These are phyloP conservation scores for Antitrichia curtipendula DNA, from an alignment of 225 moss, liverwort and hornwort species.

Conservation along the genomic window DNA sequence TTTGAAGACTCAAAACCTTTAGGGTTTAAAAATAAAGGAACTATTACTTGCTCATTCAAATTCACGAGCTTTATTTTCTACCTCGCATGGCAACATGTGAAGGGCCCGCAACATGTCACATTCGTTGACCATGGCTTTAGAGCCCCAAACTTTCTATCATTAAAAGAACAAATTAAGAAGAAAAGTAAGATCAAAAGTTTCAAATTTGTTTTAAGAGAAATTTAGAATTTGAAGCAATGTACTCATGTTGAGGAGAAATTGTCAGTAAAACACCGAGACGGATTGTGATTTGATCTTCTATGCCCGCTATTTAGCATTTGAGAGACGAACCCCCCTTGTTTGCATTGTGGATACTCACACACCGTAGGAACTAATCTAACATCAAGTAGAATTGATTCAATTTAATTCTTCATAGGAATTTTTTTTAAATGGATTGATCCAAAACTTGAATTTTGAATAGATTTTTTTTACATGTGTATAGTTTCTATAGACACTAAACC, in stretches of 20 bases:
- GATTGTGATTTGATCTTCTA: no score
- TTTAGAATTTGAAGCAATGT: neutral
- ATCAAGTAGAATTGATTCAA: no score
- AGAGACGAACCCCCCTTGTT: neutral
- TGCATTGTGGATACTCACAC: accelerated
- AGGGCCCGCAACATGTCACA: neutral
- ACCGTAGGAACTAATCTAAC: no score
- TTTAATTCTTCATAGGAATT: no score
- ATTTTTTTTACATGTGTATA: no score
- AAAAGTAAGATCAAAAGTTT: neutral
- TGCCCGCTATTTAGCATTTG: neutral
- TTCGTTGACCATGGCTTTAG: neutral
- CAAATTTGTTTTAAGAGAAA: neutral
- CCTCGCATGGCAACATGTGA: no score
- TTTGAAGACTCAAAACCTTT: accelerated
- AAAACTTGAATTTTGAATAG: no score
- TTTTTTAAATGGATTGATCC: no score
- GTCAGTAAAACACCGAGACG: accelerated
- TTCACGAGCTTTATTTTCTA: no score
- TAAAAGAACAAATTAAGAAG: neutral
- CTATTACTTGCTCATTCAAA: no score
- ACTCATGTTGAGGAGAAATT: neutral
- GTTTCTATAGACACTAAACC: neutral
- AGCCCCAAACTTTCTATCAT: neutral
- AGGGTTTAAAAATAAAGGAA: no score